Evolutionary conservation across 2,329 filamentous ascomycete genomes (phyloP).

Genomic region (Tolypocladium tropicale): DNA sequence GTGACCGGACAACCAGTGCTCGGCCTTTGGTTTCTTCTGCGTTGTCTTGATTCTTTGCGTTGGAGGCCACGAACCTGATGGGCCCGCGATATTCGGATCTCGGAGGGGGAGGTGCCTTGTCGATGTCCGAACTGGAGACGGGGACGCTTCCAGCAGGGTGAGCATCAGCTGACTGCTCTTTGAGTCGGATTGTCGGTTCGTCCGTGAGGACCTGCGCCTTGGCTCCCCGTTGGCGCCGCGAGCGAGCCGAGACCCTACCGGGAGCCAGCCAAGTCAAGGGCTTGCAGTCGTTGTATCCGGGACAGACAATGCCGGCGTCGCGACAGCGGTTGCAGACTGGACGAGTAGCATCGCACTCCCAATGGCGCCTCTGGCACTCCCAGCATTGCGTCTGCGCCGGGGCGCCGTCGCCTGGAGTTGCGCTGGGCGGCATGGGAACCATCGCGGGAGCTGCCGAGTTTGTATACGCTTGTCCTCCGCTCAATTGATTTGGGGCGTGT

Average conservation of each 20-base stretch:
- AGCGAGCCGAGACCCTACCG: constrained; percentile 22
- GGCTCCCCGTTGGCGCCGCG: constrained; percentile 4
- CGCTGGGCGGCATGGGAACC: neutral
- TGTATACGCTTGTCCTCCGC: neutral
- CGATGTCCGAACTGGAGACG: neutral
- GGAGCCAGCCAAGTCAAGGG: constrained; percentile 29
- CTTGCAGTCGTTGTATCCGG: constrained; percentile 26
- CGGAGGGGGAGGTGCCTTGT: neutral
- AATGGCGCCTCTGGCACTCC: constrained; percentile 28
- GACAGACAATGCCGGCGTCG: constrained; percentile 21
- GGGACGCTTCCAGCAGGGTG: neutral
- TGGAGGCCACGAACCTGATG: neutral
- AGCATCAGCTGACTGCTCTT: neutral
- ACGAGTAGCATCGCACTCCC: constrained; percentile 26
- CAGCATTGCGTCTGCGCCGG: constrained; percentile 22
- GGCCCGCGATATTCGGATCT: neutral
- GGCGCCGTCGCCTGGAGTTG: neutral
- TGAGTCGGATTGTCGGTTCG: neutral
- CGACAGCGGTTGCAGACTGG: constrained; percentile 27
- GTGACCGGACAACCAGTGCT: neutral
- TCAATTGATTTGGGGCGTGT: neutral
- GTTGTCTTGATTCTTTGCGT: neutral
- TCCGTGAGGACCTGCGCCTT: neutral
- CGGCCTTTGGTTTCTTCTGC: too few relatives aligned
- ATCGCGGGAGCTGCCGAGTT: neutral